Evolutionary conservation across 441 rosid species (phyloP), one percentile per base, ranked within the genome.

Genomic region (Erodium moschatum): DNA sequence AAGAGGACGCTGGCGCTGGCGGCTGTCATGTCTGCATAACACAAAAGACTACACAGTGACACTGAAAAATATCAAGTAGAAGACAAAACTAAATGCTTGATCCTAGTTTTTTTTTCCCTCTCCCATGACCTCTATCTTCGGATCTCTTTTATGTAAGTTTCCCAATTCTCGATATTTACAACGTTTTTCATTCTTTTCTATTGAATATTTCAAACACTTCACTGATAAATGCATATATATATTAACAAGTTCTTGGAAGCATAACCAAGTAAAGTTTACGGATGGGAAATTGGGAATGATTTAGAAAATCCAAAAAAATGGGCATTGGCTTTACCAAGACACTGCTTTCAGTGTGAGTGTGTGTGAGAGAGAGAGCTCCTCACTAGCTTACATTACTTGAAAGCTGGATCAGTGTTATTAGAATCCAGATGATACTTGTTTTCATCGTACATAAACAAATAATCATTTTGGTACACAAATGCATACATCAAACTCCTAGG

Each of bases 361-460:
- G 13, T 46, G 0, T 46, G 52, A 46, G 11, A 3, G 13, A 46
- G 16, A 48, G 56, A 40, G 46, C 33, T 29, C 33, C 33, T 29
- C 1, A 29, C 33, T 4, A 29, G 38, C 6, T 33, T 33, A 35
- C 40, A 35, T 35, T 35, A 35, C 40, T 35, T 35, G 40, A 35
- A 35, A 35, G 40, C 6, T 35, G 40, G 40, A 35, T 35, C 40
- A 35, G 40, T 35, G 40, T 6, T 35, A 0, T 35, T 35, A 35
- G 4, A 3, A 44, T 10, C 7, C 60, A 52, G 20, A 9, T 54
- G 61, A 18, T 18, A 15, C 21, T 35, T 35, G 40, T 35, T 54
- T 54, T 54, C 21, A 54, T 54, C 61, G 61, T 54, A 54, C 61
- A 5, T 54, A 18, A 54, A 54, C 61, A 54, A 54, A 54, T 54